These are phyloP conservation scores for Rhynchosporium agropyri DNA, from an alignment of 2,329 filamentous ascomycete species.

Conservation along the genomic window DNA sequence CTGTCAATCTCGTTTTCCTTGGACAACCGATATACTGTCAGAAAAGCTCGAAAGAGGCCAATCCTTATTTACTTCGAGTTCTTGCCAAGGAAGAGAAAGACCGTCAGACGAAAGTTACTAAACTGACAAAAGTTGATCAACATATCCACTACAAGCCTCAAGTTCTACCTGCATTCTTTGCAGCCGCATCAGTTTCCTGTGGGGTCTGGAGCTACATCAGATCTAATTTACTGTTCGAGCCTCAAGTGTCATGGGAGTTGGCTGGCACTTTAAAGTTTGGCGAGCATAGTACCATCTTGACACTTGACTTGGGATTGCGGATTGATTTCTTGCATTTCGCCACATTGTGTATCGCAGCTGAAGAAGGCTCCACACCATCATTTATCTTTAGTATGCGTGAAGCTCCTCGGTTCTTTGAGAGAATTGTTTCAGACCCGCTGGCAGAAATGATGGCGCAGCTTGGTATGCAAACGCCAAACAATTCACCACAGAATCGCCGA, in stretches of 20 bases:
- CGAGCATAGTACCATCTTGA: slow-evolving; percentile 48
- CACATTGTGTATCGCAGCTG: slow-evolving; percentile 45
- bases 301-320: slow-evolving; percentile 38
- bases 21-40: slow-evolving; percentile 33
- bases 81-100: slow-evolving; percentile 35
- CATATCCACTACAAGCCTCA: slow-evolving; percentile 15
- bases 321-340: slow-evolving; percentile 52
- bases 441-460: slow-evolving; percentile 20
- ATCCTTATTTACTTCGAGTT: slow-evolving; percentile 30
- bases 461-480: slow-evolving; percentile 9
- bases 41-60: slow-evolving; percentile 34
- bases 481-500: slow-evolving; percentile 14
- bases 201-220: slow-evolving; percentile 49
- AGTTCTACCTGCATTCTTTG: slow-evolving; percentile 40
- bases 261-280: slow-evolving; percentile 45
- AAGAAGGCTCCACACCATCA: slow-evolving; percentile 44
- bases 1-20: slow-evolving; percentile 21
- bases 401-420: slow-evolving; percentile 53
- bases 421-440: slow-evolving; percentile 24
- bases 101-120: slow-evolving; percentile 19
- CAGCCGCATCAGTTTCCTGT: slow-evolving; percentile 44
- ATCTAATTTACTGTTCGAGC: slow-evolving; percentile 46
- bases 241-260: slow-evolving; percentile 47
- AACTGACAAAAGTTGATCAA: not conserved
- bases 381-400: slow-evolving; percentile 56